These are phyloP conservation scores for Cadophora luteo-olivacea DNA, from an alignment of 2,329 filamentous ascomycete species.

Conservation along the genomic window DNA sequence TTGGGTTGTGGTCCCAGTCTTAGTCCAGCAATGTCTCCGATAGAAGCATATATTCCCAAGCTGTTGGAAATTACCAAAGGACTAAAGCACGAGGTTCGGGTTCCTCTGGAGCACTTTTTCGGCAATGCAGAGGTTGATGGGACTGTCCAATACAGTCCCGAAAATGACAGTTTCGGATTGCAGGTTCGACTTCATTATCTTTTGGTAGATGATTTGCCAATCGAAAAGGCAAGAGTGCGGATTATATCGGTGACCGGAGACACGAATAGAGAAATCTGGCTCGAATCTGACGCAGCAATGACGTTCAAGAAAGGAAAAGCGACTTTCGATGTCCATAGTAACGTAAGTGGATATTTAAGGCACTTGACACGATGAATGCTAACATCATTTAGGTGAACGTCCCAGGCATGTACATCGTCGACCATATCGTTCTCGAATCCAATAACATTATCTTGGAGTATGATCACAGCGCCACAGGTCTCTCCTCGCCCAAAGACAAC, in stretches of 20 bases:
- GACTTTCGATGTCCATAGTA: constrained; percentile 53
- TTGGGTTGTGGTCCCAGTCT: constrained; percentile 26
- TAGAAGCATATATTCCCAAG: constrained; percentile 42
- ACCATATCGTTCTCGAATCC: constrained; percentile 70
- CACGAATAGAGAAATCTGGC: constrained; percentile 70
- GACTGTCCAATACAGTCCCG: constrained; percentile 71
- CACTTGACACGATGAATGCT: constrained; percentile 33
- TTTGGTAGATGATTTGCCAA: constrained; percentile 70
- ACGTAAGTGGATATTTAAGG: constrained; percentile 45
- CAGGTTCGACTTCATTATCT: constrained; percentile 73
- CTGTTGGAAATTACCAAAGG: constrained; percentile 41
- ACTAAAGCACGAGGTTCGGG: constrained; percentile 65
- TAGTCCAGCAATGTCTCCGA: constrained; percentile 31
- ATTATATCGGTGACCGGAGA: constrained; percentile 63
- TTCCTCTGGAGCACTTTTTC: constrained; percentile 78
- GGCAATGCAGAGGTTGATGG: constrained; percentile 70
- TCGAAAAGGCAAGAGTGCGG: constrained; percentile 70
- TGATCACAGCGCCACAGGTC: constrained; percentile 58
- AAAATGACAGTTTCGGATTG: constrained; percentile 78
- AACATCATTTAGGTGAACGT: constrained; percentile 60
- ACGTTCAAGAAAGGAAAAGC: constrained; percentile 55
- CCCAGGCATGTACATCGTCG: constrained; percentile 77
- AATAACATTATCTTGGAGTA: constrained; percentile 70
- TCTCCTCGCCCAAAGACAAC: constrained; percentile 29
- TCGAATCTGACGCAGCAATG: constrained; percentile 53